Conservation (phyloP, 306 rosid genomes). For the Coriaria nepalensis region DNA sequence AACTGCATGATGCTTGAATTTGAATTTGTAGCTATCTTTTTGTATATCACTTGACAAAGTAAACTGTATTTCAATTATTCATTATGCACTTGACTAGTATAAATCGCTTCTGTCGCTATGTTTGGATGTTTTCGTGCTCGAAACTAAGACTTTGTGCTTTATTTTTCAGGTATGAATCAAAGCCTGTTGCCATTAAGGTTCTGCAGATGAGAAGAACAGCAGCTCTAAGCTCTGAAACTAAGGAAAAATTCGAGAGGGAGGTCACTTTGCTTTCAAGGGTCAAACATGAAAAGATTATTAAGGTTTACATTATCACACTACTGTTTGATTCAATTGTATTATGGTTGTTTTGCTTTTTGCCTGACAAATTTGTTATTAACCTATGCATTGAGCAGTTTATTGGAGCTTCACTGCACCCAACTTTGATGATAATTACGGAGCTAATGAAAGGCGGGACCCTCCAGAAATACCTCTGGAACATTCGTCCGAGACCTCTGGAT, state of each 20-base stretch:
- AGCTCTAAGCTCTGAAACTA: slow-evolving; percentile 16
- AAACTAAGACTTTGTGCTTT: slow-evolving; percentile 2
- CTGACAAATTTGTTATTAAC: not conserved
- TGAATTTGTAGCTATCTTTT: no score
- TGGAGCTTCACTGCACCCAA: slow-evolving; percentile 41
- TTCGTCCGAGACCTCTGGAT: slow-evolving; percentile 23
- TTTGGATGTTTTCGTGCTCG: no score
- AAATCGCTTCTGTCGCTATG: no score
- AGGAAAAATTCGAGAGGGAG: slow-evolving; percentile 47
- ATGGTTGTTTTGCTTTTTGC: not conserved
- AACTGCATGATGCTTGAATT: no score
- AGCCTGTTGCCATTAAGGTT: slow-evolving; percentile 37
- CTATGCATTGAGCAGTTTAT: slow-evolving; percentile 24
- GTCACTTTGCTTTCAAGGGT: slow-evolving; percentile 28
- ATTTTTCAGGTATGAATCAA: slow-evolving; percentile 24
- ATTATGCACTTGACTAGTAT: no score
- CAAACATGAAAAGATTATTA: slow-evolving; percentile 33
- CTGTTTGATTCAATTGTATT: not conserved
- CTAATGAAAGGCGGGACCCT: slow-evolving; percentile 43
- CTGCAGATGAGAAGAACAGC: slow-evolving; percentile 19
- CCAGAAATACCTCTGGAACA: slow-evolving; percentile 21
- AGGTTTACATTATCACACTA: slow-evolving; percentile 21
- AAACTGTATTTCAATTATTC: no score
- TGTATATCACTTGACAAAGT: no score
- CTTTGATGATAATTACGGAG: slow-evolving; percentile 37